Evolutionary conservation across 192 early-diverging fungal genomes (phyloP), one percentile per base, ranked within the genome.

Genomic region (Entomortierella lignicola): DNA sequence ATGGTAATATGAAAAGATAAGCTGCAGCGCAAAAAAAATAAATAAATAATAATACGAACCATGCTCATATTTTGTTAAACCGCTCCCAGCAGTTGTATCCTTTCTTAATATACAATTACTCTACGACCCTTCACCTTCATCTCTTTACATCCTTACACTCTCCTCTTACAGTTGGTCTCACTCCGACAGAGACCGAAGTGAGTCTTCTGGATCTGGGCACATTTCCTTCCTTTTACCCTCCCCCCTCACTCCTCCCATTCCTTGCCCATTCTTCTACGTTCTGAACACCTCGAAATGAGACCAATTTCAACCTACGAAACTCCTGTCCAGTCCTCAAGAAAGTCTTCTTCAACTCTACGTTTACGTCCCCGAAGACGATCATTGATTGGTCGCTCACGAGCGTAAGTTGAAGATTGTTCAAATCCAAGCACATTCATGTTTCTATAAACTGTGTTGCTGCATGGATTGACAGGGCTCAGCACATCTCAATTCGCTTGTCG

Each of bases 331-430:
- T 27, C 55, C 32, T 44, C 71, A 21, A 64, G 58, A 32, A 64
- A 66, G 63, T 52, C 39, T 10, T 23, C 55, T 0, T 34, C 71
- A 11, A 58, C 32, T 48, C 52, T 68, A 29, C 72, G 72, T 59
- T n/a, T 68, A 48, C 57, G 72, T 26, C 51, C 72, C n/a, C 58
- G 72, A 13, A 60, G 72, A 41, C 72, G 72, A n/a, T 77, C 72
- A 27, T 63, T 77, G 63, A 77, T 77, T 0, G 65, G 72, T 47
- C 72, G 72, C 29, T 51, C 72, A 32, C 52, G 64, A 65, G 72
- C 65, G 72, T 77, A 77, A 77, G 72, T 61, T 43, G 55, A 4
- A 1, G 1, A 5, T 18, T 7, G 15, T 23, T 37, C 8, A 15
- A 29, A 32, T 57, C 55, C 55, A 27, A 27, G 8, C 8, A 20